Conservation (phyloP, 2,329 filamentous ascomycete genomes). For the Cladosporium sphaerospermum region DNA sequence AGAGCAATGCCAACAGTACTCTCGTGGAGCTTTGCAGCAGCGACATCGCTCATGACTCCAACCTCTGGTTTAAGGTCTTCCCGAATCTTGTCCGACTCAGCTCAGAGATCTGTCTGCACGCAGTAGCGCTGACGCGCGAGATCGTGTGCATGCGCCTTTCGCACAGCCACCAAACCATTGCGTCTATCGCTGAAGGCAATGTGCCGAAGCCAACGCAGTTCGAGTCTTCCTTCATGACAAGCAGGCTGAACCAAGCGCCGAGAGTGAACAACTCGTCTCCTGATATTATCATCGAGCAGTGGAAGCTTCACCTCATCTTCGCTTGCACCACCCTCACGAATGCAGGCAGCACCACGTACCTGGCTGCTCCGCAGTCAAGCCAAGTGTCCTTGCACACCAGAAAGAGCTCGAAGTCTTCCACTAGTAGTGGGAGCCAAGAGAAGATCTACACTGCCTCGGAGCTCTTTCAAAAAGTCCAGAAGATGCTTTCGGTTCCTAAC, state of each 20-base stretch:
- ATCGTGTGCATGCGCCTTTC: slow-evolving; percentile 86
- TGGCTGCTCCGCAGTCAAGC: slow-evolving; percentile 43
- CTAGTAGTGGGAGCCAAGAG: slow-evolving; percentile 52
- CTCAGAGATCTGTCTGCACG: slow-evolving; percentile 84
- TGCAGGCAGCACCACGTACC: slow-evolving; percentile 47
- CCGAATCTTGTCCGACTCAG: slow-evolving; percentile 88
- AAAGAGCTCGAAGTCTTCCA: slow-evolving; percentile 68
- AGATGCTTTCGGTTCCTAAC: slow-evolving; percentile 73
- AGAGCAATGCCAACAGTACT: slow-evolving; percentile 74
- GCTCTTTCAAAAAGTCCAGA: slow-evolving; percentile 86
- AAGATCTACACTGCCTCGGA: slow-evolving; percentile 84
- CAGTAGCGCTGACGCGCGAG: slow-evolving; percentile 83
- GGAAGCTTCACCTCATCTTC: slow-evolving; percentile 96
- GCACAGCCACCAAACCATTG: slow-evolving; percentile 85
- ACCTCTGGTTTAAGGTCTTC: slow-evolving; percentile 96
- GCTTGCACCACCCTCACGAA: slow-evolving; percentile 92
- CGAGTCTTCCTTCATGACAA: slow-evolving; percentile 19
- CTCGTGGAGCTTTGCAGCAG: slow-evolving; percentile 92
- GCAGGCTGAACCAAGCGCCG: slow-evolving; percentile 47
- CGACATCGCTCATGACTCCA: slow-evolving; percentile 89
- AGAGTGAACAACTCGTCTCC: slow-evolving; percentile 62
- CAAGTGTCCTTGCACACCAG: slow-evolving; percentile 62
- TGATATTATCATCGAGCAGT: slow-evolving; percentile 88
- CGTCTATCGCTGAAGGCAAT: slow-evolving; percentile 67
- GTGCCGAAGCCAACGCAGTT: slow-evolving; percentile 35